phyloP scores from a whole-genome alignment of 179 eudicot species.

The Silene noctiflora region DNA sequence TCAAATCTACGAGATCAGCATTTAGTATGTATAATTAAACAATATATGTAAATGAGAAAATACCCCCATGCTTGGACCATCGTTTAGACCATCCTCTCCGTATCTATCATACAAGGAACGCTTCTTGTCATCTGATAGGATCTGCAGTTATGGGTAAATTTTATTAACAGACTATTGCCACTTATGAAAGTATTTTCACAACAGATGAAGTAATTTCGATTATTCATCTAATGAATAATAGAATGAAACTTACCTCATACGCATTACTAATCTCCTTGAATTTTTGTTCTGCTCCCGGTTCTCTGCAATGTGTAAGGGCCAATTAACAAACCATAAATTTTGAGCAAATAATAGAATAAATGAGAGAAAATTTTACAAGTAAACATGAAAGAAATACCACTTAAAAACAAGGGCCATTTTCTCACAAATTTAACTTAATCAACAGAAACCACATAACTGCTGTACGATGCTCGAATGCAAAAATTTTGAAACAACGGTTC shows the following conservation, averaged over 20 bases:
- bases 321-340: background rate
- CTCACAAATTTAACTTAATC: no score
- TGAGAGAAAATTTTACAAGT: background rate
- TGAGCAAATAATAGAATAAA: constrained; percentile 1
- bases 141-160: constrained; percentile 38
- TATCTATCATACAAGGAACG: constrained; percentile 85
- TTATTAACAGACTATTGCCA: background rate
- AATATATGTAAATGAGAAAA: constrained; percentile 23
- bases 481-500: background rate
- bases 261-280: constrained; percentile 92
- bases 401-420: background rate
- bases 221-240: no score
- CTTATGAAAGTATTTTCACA: background rate
- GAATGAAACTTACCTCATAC: constrained; percentile 54
- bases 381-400: background rate
- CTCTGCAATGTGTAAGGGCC: constrained; percentile 46
- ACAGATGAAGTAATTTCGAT: no score
- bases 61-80: constrained; percentile 70
- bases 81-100: constrained; percentile 95
- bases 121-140: constrained; percentile 88
- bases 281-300: constrained; percentile 84
- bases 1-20: background rate
- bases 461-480: background rate
- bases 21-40: background rate
- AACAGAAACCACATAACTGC: no score